Conservation (phyloP, 2,329 filamentous ascomycete species). For the Pseudogymnoascus sp. region DNA sequence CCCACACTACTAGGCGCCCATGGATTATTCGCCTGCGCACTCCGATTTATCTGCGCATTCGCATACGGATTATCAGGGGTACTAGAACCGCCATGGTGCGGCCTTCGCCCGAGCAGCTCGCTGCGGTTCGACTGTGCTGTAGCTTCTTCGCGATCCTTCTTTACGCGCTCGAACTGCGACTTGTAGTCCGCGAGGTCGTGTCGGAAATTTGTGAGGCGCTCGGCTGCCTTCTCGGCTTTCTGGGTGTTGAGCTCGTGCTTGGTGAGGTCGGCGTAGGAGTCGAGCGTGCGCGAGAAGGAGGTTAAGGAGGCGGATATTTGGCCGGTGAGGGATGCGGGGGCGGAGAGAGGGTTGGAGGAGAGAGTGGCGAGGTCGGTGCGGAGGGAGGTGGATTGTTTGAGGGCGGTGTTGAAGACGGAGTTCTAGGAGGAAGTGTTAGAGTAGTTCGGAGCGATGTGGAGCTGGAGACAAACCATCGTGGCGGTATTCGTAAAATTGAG, state of each 20-base stretch:
- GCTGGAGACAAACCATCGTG: background rate
- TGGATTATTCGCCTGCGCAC: constrained; percentile 17
- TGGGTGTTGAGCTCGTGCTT: constrained; percentile 83
- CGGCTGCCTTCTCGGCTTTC: constrained; percentile 85
- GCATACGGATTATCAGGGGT: constrained; percentile 92
- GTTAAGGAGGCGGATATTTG: constrained; percentile 73
- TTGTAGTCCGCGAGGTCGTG: constrained; percentile 75
- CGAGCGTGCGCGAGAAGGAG: constrained; percentile 78
- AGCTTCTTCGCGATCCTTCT: constrained; percentile 68
- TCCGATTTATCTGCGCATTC: constrained; percentile 36
- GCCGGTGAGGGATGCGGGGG: constrained; percentile 57
- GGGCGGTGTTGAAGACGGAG: constrained; percentile 75
- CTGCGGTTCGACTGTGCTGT: constrained; percentile 59
- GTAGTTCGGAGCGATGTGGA: background rate
- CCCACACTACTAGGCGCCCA: constrained; percentile 24
- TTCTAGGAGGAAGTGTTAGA: constrained; percentile 47
- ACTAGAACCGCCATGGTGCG: constrained; percentile 68
- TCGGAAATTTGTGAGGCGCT: constrained; percentile 80
- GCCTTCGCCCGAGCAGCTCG: constrained; percentile 79
- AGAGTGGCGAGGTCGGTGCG: constrained; percentile 69
- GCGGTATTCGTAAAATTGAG: background rate
- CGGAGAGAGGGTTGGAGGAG: constrained; percentile 48
- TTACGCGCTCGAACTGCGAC: constrained; percentile 68
- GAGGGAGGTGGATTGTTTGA: constrained; percentile 76
- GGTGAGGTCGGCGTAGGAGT: constrained; percentile 81